A percentile compares a stretch with the other conserved stretches of the same genome.
Evolutionary conservation across 768 basidiomycete species (phyloP).

Genomic region (Hericium erinaceus): DNA sequence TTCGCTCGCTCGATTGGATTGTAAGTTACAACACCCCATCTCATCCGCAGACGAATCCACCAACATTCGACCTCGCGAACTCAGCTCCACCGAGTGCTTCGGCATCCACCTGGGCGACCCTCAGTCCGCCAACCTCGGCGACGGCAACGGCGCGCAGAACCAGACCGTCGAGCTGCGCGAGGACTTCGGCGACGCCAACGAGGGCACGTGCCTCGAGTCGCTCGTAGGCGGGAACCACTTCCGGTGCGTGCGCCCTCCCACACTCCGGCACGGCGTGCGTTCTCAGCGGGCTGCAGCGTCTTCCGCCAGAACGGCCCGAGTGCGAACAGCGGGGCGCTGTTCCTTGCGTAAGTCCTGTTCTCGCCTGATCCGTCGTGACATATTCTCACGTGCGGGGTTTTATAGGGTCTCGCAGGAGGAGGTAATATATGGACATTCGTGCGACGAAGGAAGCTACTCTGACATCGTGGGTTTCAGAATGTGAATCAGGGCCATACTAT

Average conservation of each 20-base stretch:
- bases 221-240: constrained; percentile 41
- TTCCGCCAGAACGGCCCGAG: constrained; percentile 49
- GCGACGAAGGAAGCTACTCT: no score
- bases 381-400: background rate
- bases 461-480: constrained; percentile 14
- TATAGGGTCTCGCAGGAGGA: constrained; percentile 41
- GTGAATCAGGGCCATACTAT: constrained; percentile 30
- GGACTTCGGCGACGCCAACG: constrained; percentile 25
- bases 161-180: constrained; percentile 37
- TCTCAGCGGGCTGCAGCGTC: constrained; percentile 25
- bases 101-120: constrained; percentile 26
- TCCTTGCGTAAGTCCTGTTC: constrained; percentile 40
- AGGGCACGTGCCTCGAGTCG: constrained; percentile 39
- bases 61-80: constrained; percentile 3
- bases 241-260: constrained; percentile 21
- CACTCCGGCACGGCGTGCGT: background rate
- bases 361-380: background rate
- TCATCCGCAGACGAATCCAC: constrained; percentile 22
- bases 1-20: constrained; percentile 56
- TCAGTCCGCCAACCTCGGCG: constrained; percentile 39
- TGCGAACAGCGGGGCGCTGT: constrained; percentile 42
- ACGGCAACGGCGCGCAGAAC: constrained; percentile 36
- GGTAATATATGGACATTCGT: constrained; percentile 11
- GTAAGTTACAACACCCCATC: constrained; percentile 26
- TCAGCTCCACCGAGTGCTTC: constrained; percentile 32